These are phyloP conservation scores for Pezicula radicicola DNA, from an alignment of 2,329 filamentous ascomycete genomes.

Conservation along the genomic window DNA sequence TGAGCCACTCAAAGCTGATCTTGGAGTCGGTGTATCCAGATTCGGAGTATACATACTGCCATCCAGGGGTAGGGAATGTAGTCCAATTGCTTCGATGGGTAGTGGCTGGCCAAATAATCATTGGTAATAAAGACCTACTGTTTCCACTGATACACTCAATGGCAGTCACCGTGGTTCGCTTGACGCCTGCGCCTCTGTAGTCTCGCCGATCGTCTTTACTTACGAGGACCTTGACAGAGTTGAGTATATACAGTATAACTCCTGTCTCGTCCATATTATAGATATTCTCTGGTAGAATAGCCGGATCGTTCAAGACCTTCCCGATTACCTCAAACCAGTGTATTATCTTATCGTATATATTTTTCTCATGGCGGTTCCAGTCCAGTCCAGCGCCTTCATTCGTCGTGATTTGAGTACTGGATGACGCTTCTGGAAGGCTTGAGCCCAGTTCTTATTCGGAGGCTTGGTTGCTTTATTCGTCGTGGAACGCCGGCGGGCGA, in stretches of 20 bases:
- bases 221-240: conserved; percentile 29
- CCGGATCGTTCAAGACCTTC: conserved; percentile 2
- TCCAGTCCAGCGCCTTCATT: conserved; percentile 8
- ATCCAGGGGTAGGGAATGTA: conserved; percentile 21
- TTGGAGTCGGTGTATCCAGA: conserved; percentile 23
- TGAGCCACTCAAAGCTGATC: conserved; percentile 31
- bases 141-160: conserved; percentile 8
- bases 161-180: conserved; percentile 14
- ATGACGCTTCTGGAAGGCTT: conserved; percentile 16
- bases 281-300: conserved; percentile 3
- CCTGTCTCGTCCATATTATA: conserved; percentile 6
- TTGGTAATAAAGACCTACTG: conserved; percentile 17
- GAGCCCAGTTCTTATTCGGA: conserved; percentile 16
- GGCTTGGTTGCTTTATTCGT: conserved; percentile 11
- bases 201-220: conserved; percentile 17
- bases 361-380: conserved; percentile 10
- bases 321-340: conserved; percentile 24
- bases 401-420: conserved; percentile 15
- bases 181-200: conserved; percentile 20
- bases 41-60: conserved; percentile 21
- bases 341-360: conserved; percentile 24
- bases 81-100: conserved; percentile 24
- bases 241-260: conserved; percentile 25
- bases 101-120: conserved; percentile 23
- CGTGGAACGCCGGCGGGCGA: conserved; percentile 9